These are phyloP conservation scores for Solanum hybrid DNA, from an alignment of 305 asterid genomes.

Conservation along the genomic window DNA sequence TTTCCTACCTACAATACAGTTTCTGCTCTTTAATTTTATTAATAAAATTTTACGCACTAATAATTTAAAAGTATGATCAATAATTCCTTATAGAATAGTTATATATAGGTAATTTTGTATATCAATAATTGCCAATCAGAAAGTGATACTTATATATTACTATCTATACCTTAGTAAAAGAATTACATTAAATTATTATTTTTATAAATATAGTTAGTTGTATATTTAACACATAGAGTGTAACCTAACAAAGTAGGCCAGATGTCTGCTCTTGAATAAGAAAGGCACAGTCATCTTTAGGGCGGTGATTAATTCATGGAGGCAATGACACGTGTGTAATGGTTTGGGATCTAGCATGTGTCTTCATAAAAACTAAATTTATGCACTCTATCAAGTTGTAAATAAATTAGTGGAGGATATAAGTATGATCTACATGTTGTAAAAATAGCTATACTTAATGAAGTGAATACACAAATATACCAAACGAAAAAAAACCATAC, in stretches of 20 bases:
- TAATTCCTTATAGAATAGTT: not conserved
- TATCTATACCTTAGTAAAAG: too few species aligned
- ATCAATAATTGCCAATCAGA: not conserved
- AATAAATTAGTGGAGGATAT: not conserved
- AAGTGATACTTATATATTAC: not conserved
- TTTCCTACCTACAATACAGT: not conserved
- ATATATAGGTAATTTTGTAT: not conserved
- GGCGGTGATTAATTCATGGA: not conserved
- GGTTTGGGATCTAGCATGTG: not conserved
- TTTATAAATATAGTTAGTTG: not conserved
- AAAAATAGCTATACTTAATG: not conserved
- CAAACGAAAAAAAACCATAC: not conserved
- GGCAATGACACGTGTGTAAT: not conserved
- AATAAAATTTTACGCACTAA: not conserved
- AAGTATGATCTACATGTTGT: not conserved
- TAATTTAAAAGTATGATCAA: not conserved
- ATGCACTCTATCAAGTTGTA: not conserved
- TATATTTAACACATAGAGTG: not conserved
- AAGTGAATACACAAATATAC: not conserved
- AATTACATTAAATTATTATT: not conserved
- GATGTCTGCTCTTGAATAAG: conserved; percentile 8
- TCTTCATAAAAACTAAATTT: not conserved
- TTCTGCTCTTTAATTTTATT: not conserved
- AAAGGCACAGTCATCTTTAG: not conserved
- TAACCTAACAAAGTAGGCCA: not conserved